Base-by-base conservation (phyloP, 768 basidiomycete species). In the Leccinum fibrillosum region DNA sequence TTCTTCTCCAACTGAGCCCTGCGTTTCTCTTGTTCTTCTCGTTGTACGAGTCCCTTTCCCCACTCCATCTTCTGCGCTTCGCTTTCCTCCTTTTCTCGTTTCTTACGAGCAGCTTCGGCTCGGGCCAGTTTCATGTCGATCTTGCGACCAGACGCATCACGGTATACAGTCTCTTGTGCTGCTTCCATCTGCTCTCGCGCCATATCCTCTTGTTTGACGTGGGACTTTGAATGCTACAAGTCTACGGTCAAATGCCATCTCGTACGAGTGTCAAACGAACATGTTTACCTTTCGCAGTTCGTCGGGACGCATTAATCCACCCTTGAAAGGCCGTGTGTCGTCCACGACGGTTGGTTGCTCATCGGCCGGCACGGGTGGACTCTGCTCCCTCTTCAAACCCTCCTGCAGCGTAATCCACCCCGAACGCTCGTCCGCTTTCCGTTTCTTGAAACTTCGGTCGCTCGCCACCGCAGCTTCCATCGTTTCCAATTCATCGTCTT, bases 21-120 rank as follows among this genome's bases (percentile, higher is more conserved):
- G 69, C 78, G 76, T 68, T 81, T 82, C 74, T 94, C 91, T 53
- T 80, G 76, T 59, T 94, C 90, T 23, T 91, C 88, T 59, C 86
- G 77, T 76, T 98, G 97, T 39, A 94, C 89, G 35, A 98, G 67
- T 30, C 97, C 97, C 73, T 96, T 98, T 1, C 93, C 94, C 97
- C 97, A 98, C 70, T 96, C 92, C 92, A 96, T 94, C 77, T 92
- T 95, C 69, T 83, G 77, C 52, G 89, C 89, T 68, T 96, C 92
- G 68, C 84, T 85, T 75, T 97, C 91, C 70, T 94, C 88, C 57
- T 80, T 78, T 69, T 93, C 88, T 21, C 92, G 81, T 67, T 94
- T 93, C 72, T 82, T 71, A 62, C 86, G 78, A 45, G 89, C 89
- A 30, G 92, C 92, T 66, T 95, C 94, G 13, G 92, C 95, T 56